Evolutionary conservation across 768 basidiomycete genomes (phyloP).

Genomic region (Mycena vitilis): DNA sequence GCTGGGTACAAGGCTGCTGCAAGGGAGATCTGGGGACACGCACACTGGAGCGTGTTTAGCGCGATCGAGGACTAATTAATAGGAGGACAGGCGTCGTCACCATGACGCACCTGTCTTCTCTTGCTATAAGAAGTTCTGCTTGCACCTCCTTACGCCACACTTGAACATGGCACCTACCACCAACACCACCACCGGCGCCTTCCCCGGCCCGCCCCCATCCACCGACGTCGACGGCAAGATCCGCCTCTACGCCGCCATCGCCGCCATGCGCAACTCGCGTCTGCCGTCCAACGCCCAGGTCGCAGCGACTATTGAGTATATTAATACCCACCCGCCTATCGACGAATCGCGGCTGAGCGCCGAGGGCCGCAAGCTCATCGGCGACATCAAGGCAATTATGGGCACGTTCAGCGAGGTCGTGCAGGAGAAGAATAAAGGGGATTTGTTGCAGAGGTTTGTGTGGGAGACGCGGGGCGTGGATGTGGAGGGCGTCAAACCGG

Average conservation of each 20-base stretch:
- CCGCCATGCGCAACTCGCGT: conserved; percentile 83
- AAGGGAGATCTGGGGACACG: too few relatives aligned
- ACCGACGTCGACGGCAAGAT: conserved; percentile 54
- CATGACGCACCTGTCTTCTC: conserved; percentile 1
- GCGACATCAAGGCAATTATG: conserved; percentile 82
- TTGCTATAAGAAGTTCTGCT: background rate
- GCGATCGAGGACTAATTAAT: too few relatives aligned
- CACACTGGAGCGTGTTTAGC: too few relatives aligned
- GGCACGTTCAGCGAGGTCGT: conserved; percentile 72
- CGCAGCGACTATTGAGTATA: conserved; percentile 75
- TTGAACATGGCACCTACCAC: background rate
- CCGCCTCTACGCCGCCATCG: conserved; percentile 81
- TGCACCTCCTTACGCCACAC: too few relatives aligned
- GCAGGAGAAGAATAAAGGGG: conserved; percentile 86
- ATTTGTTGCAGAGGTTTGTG: conserved; percentile 91
- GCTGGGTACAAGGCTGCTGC: too few relatives aligned
- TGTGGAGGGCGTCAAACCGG: conserved; percentile 32
- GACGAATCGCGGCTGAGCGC: conserved; percentile 74
- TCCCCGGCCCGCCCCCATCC: conserved; percentile 14
- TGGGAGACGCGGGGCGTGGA: conserved; percentile 78
- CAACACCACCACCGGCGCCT: conserved; percentile 3
- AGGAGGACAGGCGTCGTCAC: background rate
- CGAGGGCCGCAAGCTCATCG: conserved; percentile 81
- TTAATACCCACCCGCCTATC: conserved; percentile 68
- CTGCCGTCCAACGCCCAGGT: conserved; percentile 87